phyloP scores from a whole-genome alignment of 805 yeast species.

The Ogataea paraovalis region DNA sequence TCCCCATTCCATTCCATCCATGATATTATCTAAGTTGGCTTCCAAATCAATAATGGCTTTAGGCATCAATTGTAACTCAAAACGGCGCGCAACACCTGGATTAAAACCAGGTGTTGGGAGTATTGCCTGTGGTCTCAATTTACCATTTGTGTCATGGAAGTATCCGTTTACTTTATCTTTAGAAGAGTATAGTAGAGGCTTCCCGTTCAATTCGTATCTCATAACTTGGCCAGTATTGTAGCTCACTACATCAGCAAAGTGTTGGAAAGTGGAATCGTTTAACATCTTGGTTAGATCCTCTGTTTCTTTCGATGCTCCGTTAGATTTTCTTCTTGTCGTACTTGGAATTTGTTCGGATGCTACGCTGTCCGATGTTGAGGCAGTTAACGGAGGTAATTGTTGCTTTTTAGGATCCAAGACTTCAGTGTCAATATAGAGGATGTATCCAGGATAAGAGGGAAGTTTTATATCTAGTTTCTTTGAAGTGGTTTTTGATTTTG shows the following conservation, averaged over 20 bases:
- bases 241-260: conserved; percentile 68
- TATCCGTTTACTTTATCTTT: conserved; percentile 51
- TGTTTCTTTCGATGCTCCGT: conserved; percentile 37
- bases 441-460: conserved; percentile 61
- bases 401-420: conserved; percentile 47
- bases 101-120: conserved; percentile 61
- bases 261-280: conserved; percentile 75
- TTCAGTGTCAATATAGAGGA: conserved; percentile 72
- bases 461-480: conserved; percentile 20
- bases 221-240: conserved; percentile 85
- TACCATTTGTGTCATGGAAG: conserved; percentile 27
- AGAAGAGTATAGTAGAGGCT: conserved; percentile 69
- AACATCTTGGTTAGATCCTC: conserved; percentile 51
- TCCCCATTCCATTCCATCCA: conserved; percentile 95
- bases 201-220: conserved; percentile 77
- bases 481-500: conserved; percentile 8
- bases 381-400: conserved; percentile 40
- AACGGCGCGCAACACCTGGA: conserved; percentile 55
- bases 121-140: conserved; percentile 22
- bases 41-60: conserved; percentile 84
- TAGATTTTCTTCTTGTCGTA: conserved; percentile 4
- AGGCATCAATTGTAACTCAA: conserved; percentile 94
- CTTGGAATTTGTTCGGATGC: conserved; percentile 5
- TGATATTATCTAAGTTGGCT: conserved; percentile 37
- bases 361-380: conserved; percentile 24